Percentiles rank a stretch among this genome's conserved stretches.
Conservation (phyloP, 768 basidiomycete genomes). For the Tricholoma saponaceum region DNA sequence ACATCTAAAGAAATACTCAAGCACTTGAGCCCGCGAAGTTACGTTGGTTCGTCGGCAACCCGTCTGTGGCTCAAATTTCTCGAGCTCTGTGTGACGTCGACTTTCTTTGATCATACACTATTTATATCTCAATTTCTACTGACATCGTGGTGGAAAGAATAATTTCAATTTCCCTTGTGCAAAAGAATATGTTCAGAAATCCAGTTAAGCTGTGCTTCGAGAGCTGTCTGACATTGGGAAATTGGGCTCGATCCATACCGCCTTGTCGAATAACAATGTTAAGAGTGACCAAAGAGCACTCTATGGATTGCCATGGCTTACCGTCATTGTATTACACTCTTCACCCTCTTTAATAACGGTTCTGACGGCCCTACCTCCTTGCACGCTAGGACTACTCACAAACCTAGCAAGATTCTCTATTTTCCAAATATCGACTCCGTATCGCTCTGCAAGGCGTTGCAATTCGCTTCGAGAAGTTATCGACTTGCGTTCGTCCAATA, state of each 20-base stretch:
- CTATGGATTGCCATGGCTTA: conserved; percentile 23
- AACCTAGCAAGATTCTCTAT: conserved; percentile 49
- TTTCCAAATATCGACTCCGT: conserved; percentile 49
- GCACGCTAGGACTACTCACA: conserved; percentile 65
- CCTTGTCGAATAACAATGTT: conserved; percentile 23
- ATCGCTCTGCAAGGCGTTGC: conserved; percentile 46
- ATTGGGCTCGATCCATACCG: conserved; percentile 41
- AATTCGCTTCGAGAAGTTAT: conserved; percentile 37
- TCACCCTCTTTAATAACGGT: conserved; percentile 51
- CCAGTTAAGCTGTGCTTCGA: not conserved
- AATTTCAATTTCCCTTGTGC: too few species aligned
- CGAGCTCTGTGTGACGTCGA: too few species aligned
- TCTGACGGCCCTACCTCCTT: conserved; percentile 38
- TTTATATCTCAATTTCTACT: too few species aligned
- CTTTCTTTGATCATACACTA: too few species aligned
- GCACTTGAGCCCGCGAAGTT: too few species aligned
- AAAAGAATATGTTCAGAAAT: not conserved
- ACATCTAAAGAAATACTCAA: conserved; percentile 17
- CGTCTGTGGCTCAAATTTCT: too few species aligned
- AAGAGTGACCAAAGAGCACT: not conserved
- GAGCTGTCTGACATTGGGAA: conserved; percentile 1
- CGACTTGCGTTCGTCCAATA: conserved; percentile 63
- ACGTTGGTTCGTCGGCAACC: too few species aligned
- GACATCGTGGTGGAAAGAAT: too few species aligned
- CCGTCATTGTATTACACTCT: conserved; percentile 47